Conservation (phyloP, 2,329 filamentous ascomycete genomes). For the Sphaceloma murrayae region DNA sequence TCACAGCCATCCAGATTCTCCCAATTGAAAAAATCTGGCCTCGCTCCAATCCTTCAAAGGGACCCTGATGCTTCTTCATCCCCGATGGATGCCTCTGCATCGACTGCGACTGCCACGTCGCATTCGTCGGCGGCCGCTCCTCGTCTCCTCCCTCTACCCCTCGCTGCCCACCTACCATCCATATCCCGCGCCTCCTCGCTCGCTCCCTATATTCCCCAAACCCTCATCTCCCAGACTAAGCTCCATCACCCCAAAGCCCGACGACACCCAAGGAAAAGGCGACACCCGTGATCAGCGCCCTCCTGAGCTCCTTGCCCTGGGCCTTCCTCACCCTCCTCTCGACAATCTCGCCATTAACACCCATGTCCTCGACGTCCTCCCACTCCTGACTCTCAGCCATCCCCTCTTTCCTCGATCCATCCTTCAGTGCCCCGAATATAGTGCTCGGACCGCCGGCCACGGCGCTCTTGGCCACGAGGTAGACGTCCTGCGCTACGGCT, state of each 20-base stretch:
- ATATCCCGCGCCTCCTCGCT: no score
- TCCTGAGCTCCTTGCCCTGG: conserved; percentile 34
- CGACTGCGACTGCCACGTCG: no score
- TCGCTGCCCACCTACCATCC: no score
- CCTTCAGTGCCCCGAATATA: not conserved
- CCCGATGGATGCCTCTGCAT: no score
- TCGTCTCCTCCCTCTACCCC: no score
- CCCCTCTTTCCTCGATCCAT: conserved; percentile 21
- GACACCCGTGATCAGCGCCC: conserved; percentile 34
- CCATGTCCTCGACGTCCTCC: conserved; percentile 28
- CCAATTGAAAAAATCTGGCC: no score
- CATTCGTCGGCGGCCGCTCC: no score
- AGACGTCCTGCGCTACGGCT: conserved; percentile 31
- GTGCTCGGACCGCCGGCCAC: conserved; percentile 15
- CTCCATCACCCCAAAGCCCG: conserved; percentile 42
- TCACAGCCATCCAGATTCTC: not conserved
- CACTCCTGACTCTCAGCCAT: conserved; percentile 14
- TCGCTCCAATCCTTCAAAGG: no score
- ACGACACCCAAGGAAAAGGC: conserved; percentile 41
- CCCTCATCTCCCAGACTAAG: no score
- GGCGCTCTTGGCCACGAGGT: conserved; percentile 20
- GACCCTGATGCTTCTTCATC: no score
- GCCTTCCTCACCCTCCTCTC: conserved; percentile 36
- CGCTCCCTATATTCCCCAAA: no score
- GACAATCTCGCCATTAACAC: conserved; percentile 44